phyloP scores from a whole-genome alignment of 371 early-diverging fungal genomes.

The Chytridiales sp. region DNA sequence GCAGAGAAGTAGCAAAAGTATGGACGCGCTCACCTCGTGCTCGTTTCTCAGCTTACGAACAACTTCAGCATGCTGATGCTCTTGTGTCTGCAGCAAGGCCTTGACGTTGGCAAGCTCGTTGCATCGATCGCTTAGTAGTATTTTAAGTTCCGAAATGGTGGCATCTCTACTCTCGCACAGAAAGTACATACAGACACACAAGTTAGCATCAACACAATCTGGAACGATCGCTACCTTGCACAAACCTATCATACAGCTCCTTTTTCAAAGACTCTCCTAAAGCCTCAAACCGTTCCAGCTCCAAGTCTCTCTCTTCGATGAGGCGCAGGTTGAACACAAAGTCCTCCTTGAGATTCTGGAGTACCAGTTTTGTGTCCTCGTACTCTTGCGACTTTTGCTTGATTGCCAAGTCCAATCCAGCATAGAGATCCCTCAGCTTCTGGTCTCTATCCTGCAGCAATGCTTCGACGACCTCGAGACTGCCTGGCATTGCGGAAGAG shows the following conservation, averaged over 20 bases:
- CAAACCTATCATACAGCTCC: slow-evolving; percentile 35
- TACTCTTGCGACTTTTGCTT: slow-evolving; percentile 23
- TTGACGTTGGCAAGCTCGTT: slow-evolving; percentile 28
- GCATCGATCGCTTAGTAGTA: slow-evolving; percentile 26
- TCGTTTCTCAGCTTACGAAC: slow-evolving; percentile 31
- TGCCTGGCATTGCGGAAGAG: no score
- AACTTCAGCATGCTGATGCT: slow-evolving; percentile 33
- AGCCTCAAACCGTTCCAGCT: slow-evolving; percentile 40
- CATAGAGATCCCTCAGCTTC: slow-evolving; percentile 27
- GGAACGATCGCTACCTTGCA: no score
- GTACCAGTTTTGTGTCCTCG: not conserved
- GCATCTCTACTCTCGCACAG: slow-evolving; percentile 28
- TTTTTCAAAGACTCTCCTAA: slow-evolving; percentile 19
- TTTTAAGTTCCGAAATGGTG: slow-evolving; percentile 33
- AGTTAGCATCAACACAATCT: not conserved
- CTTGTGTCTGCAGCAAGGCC: slow-evolving; percentile 27
- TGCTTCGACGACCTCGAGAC: not conserved
- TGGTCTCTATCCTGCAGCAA: slow-evolving; percentile 19
- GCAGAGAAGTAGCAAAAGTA: not conserved
- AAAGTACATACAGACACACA: not conserved
- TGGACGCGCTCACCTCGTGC: slow-evolving; percentile 26
- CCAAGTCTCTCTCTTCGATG: slow-evolving; percentile 40
- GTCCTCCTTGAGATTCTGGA: slow-evolving; percentile 36
- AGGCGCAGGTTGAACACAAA: slow-evolving; percentile 41
- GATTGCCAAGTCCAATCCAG: slow-evolving; percentile 21